A percentile compares a stretch with the other conserved stretches of the same genome.
phyloP scores from a whole-genome alignment of 169 alveolate genomes.

The Toxoplasma gondii region DNA sequence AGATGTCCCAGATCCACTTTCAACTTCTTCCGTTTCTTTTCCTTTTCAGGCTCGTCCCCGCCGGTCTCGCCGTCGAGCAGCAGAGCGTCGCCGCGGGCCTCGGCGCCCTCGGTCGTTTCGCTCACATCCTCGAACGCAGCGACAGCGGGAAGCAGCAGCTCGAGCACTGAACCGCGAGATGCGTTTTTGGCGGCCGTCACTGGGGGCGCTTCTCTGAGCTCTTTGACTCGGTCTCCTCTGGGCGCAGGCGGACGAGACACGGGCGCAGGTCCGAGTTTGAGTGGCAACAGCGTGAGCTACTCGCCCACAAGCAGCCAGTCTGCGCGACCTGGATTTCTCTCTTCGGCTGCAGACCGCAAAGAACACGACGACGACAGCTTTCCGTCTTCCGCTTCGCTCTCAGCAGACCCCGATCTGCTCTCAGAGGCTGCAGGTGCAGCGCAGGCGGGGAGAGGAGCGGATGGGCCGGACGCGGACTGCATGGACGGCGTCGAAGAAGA shows the following conservation, averaged over 20 bases:
- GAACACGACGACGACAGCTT: not conserved
- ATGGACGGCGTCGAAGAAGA: not conserved
- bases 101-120: conserved; percentile 14
- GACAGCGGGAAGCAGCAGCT: conserved; percentile 35
- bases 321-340: not conserved
- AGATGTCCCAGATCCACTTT: no score
- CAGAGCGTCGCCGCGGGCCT: conserved; percentile 39
- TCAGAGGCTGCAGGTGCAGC: not conserved
- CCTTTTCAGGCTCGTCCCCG: not conserved
- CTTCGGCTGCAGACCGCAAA: not conserved
- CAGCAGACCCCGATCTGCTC: not conserved
- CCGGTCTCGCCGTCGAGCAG: conserved; percentile 33
- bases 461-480: not conserved
- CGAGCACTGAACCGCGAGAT: conserved; percentile 13
- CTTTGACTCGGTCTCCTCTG: not conserved
- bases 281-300: not conserved
- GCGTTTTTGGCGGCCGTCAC: not conserved
- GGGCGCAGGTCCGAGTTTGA: not conserved
- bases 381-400: not conserved
- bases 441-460: not conserved
- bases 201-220: not conserved
- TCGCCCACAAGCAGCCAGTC: not conserved
- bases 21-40: not conserved
- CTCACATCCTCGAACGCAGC: conserved; percentile 12
- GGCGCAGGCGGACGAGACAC: not conserved